Conservation (phyloP, 768 basidiomycete species). For the Amanita muscaria region DNA sequence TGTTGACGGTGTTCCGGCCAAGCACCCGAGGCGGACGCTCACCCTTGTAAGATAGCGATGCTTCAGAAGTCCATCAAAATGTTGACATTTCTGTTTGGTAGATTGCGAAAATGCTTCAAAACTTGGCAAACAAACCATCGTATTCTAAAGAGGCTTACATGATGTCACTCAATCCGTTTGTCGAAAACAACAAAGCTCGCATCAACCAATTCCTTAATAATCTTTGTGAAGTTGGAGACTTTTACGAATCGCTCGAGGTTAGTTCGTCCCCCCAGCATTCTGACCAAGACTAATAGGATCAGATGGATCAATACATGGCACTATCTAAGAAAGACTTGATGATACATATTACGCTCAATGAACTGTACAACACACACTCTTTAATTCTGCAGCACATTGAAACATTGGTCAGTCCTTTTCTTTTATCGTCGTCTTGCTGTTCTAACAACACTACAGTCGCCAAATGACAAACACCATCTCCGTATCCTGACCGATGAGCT, state of each 20-base stretch:
- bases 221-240: slow-evolving; percentile 97
- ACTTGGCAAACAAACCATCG: slow-evolving; percentile 96
- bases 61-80: not conserved
- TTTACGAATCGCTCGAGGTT: slow-evolving; percentile 97
- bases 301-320: slow-evolving; percentile 99
- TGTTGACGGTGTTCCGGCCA: slow-evolving; percentile 94
- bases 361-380: slow-evolving; percentile 98
- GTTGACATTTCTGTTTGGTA: slow-evolving; percentile 20
- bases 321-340: slow-evolving; percentile 97
- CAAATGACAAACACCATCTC: slow-evolving; percentile 95
- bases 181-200: slow-evolving; percentile 95
- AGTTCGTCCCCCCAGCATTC: too few species aligned
- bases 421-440: not conserved
- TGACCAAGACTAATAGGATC: too few species aligned
- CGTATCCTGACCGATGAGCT: slow-evolving; percentile 96
- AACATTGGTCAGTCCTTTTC: slow-evolving; percentile 56
- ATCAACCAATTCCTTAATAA: slow-evolving; percentile 97
- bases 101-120: slow-evolving; percentile 99
- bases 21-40: slow-evolving; percentile 92
- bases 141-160: slow-evolving; percentile 98
- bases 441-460: slow-evolving; percentile 54
- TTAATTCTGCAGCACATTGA: slow-evolving; percentile 93
- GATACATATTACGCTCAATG: slow-evolving; percentile 98
- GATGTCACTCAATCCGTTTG: slow-evolving; percentile 97
- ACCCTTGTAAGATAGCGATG: slow-evolving; percentile 59